These are phyloP conservation scores for Diaporthe citriasiana DNA, from an alignment of 2,329 filamentous ascomycete genomes.

Conservation along the genomic window DNA sequence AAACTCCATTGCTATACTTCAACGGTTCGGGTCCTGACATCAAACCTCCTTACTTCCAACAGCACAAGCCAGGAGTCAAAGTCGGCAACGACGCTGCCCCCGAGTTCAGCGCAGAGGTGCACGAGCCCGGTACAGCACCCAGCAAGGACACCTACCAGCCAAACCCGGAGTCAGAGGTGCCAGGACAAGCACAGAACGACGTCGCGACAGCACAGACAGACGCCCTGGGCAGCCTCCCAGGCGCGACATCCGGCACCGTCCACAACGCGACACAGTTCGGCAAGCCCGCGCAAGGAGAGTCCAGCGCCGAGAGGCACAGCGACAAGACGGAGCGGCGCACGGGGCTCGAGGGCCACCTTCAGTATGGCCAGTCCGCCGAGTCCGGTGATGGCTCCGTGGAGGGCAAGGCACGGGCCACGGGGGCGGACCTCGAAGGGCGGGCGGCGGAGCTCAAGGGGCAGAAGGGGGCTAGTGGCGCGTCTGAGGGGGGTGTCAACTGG, in stretches of 20 bases:
- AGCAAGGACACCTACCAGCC: conserved; percentile 56
- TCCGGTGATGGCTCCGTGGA: conserved; percentile 48
- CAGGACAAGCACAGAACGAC: conserved; percentile 54
- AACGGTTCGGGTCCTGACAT: conserved; percentile 38
- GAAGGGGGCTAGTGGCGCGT: conserved; percentile 37
- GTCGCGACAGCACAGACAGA: conserved; percentile 47
- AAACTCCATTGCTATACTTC: conserved; percentile 3
- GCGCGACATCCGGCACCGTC: conserved; percentile 61
- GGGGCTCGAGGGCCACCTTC: conserved; percentile 56
- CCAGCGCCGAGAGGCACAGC: conserved; percentile 57
- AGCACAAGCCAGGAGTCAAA: conserved; percentile 76
- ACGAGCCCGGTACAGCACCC: conserved; percentile 76
- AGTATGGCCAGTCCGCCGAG: conserved; percentile 47
- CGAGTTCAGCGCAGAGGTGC: conserved; percentile 74
- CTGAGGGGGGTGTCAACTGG: conserved; percentile 41
- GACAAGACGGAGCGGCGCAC: conserved; percentile 53
- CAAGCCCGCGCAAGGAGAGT: conserved; percentile 60
- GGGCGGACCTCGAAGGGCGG: conserved; percentile 48
- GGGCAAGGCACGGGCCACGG: conserved; percentile 47
- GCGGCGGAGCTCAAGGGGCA: conserved; percentile 41
- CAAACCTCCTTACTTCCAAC: conserved; percentile 24
- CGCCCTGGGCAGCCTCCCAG: conserved; percentile 57
- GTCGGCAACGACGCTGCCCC: conserved; percentile 71
- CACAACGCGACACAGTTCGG: conserved; percentile 59
- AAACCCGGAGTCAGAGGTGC: conserved; percentile 52